phyloP scores from a whole-genome alignment of 2,329 filamentous ascomycete genomes.

The Furcasterigmium sp. region DNA sequence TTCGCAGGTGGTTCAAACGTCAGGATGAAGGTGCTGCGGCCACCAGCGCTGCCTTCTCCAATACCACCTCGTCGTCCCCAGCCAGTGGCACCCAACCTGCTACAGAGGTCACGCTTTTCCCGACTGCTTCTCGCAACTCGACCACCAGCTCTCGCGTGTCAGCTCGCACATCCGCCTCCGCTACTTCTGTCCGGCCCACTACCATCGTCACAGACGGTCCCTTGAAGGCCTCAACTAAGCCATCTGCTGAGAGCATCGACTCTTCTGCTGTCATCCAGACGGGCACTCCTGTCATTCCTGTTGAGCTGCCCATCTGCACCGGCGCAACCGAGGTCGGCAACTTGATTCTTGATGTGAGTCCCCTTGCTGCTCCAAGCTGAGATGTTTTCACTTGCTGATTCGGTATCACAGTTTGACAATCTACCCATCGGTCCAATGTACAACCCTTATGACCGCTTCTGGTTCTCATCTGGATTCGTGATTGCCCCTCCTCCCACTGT shows the following conservation, averaged over 20 bases:
- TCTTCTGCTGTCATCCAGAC: neutral
- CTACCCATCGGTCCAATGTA: conserved; percentile 29
- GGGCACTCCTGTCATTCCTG: conserved; percentile 5
- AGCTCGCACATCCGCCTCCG: conserved; percentile 1
- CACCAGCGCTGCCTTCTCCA: neutral
- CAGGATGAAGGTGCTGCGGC: neutral
- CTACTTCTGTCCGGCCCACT: conserved; percentile 1
- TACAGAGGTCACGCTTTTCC: conserved; percentile 11
- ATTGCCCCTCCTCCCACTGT: conserved; percentile 27
- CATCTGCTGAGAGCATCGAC: too few species aligned
- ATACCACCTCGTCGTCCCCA: neutral
- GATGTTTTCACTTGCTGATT: conserved; percentile 10
- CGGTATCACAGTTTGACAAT: conserved; percentile 28
- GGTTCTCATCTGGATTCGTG: conserved; percentile 36
- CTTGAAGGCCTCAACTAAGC: neutral
- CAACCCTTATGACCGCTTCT: conserved; percentile 32
- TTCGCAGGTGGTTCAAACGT: conserved; percentile 1
- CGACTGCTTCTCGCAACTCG: conserved; percentile 6
- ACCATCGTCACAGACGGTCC: neutral
- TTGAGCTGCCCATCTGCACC: conserved; percentile 10
- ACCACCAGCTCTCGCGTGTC: conserved; percentile 5
- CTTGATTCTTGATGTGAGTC: conserved; percentile 28
- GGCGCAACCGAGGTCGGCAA: conserved; percentile 25
- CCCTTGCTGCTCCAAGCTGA: neutral
- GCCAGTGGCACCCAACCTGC: conserved; percentile 13